These are phyloP conservation scores for Plasmodium gaboni DNA, from an alignment of 169 alveolate genomes.

Conservation along the genomic window DNA sequence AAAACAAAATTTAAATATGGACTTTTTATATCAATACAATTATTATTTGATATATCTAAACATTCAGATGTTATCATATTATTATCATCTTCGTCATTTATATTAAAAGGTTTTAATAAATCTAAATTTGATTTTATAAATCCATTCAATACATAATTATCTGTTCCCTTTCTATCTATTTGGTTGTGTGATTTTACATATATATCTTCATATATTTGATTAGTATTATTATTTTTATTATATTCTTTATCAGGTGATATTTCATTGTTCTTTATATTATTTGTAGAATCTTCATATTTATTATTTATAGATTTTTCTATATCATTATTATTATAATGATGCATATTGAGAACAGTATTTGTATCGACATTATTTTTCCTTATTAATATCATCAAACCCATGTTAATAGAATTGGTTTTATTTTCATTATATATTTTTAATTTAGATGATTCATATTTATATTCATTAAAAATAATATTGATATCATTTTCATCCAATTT, in stretches of 20 bases:
- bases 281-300: too few species aligned
- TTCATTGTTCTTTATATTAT: too few species aligned
- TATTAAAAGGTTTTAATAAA: conserved; percentile 41
- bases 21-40: background rate
- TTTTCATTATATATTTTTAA: conserved; percentile 4
- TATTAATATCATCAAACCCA: conserved; percentile 56
- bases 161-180: conserved; percentile 1
- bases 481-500: conserved; percentile 38
- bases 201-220: conserved; percentile 37
- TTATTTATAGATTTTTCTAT: too few species aligned
- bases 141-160: conserved; percentile 41
- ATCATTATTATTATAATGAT: too few species aligned
- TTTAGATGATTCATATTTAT: conserved; percentile 4
- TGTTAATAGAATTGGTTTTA: conserved; percentile 34
- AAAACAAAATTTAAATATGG: conserved; percentile 65
- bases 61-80: background rate
- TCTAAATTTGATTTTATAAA: conserved; percentile 41
- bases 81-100: conserved; percentile 13
- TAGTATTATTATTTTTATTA: background rate
- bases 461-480: conserved; percentile 36
- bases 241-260: too few species aligned
- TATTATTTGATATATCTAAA: background rate
- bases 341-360: too few species aligned
- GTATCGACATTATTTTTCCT: conserved; percentile 2
- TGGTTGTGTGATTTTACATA: conserved; percentile 26